Evolutionary conservation across 345 rosid genomes (phyloP).

Genomic region (Cardiospermum halicacabum): DNA sequence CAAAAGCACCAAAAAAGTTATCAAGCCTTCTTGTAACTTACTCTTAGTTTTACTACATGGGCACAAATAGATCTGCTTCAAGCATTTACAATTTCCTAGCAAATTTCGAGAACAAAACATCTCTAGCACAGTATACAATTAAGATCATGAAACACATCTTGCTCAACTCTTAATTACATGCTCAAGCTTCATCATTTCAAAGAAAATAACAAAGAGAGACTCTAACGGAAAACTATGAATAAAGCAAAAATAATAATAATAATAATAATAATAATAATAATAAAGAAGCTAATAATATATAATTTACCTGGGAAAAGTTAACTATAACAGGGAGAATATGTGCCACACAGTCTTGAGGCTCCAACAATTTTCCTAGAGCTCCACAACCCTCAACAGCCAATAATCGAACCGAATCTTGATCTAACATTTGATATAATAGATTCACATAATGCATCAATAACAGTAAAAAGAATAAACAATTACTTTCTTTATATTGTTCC

Average conservation of each 20-base stretch:
- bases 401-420: constrained; percentile 74
- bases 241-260: not conserved
- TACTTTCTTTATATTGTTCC: not conserved
- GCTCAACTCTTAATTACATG: not conserved
- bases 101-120: constrained; percentile 1
- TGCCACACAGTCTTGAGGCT: constrained; percentile 65
- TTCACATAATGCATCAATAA: not conserved
- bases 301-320: constrained; percentile 69
- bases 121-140: not conserved
- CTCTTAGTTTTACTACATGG: not conserved
- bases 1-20: not conserved
- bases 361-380: constrained; percentile 72
- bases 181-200: not conserved
- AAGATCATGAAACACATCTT: not conserved
- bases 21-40: too few relatives aligned
- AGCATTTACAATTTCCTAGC: not conserved
- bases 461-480: not conserved
- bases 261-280: not conserved
- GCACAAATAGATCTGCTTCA: not conserved
- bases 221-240: not conserved
- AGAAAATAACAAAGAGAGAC: not conserved
- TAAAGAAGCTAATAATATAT: not conserved
- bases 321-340: constrained; percentile 74
- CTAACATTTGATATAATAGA: constrained; percentile 28
- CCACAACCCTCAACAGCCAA: constrained; percentile 84